A percentile compares a stretch with the other conserved stretches of the same genome.
These are phyloP conservation scores for Fusarium liriodendri DNA, from an alignment of 2,329 filamentous ascomycete genomes.

Conservation along the genomic window DNA sequence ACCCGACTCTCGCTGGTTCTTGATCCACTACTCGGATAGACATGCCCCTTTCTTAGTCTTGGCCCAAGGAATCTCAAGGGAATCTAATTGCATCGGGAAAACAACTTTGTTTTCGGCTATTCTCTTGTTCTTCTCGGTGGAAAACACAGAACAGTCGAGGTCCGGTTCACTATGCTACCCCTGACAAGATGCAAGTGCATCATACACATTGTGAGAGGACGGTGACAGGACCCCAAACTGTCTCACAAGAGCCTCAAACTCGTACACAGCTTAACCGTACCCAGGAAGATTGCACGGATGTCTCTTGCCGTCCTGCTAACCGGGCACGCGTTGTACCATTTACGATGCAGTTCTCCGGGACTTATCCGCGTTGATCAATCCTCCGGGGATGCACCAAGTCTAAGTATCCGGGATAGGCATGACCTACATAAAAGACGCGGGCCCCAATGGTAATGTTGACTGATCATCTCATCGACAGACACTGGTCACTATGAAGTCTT, in stretches of 20 bases:
- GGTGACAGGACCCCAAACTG: constrained; percentile 8
- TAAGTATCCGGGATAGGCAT: not conserved
- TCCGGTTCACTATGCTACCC: not conserved
- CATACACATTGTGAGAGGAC: not conserved
- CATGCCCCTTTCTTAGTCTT: not conserved
- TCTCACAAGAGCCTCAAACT: constrained; percentile 7
- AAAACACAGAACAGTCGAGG: not conserved
- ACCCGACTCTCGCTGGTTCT: not conserved
- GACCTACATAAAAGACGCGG: constrained; percentile 8
- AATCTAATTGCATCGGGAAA: not conserved
- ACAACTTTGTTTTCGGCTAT: not conserved
- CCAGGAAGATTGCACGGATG: constrained; percentile 14
- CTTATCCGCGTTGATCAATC: constrained; percentile 32
- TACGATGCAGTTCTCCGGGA: constrained; percentile 35
- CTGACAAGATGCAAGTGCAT: not conserved
- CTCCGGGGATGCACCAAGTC: constrained; percentile 33
- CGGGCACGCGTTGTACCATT: constrained; percentile 24
- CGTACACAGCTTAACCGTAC: constrained; percentile 9
- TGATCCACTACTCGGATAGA: not conserved
- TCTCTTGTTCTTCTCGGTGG: not conserved
- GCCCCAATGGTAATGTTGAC: not conserved
- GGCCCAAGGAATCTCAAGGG: not conserved
- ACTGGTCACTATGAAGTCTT: constrained; percentile 29
- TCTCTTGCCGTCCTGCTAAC: constrained; percentile 21
- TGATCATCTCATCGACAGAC: not conserved